A percentile compares a stretch with the other conserved stretches of the same genome.
Conservation (phyloP, 75 land plant genomes). For the Isoetes taiwanensis region DNA sequence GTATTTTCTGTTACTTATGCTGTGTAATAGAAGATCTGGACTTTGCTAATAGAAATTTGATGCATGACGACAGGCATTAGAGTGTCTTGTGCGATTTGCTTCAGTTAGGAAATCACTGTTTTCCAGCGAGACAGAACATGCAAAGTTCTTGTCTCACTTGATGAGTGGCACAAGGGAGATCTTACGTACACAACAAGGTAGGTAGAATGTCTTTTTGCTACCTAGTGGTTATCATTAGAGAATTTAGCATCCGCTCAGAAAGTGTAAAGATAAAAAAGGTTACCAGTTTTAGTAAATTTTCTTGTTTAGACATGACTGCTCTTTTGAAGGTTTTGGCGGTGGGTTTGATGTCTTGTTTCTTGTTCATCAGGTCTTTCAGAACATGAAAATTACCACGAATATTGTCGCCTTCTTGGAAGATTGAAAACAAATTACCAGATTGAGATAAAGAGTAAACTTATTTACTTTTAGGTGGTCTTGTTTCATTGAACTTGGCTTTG, state of each 20-base stretch:
- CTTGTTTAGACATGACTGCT: background rate
- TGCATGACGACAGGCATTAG: conserved; percentile 44
- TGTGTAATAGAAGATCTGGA: background rate
- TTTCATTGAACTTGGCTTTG: background rate
- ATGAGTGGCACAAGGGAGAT: conserved; percentile 88
- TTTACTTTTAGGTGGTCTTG: too few species aligned
- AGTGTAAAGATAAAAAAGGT: too few species aligned
- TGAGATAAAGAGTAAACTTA: too few species aligned
- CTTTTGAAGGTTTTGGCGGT: background rate
- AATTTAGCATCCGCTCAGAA: too few species aligned
- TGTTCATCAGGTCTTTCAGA: conserved; percentile 63
- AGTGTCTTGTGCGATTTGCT: conserved; percentile 82
- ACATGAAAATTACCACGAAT: conserved; percentile 95
- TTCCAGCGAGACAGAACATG: conserved; percentile 60
- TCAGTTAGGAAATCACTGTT: conserved; percentile 81
- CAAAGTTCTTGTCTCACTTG: conserved; percentile 68
- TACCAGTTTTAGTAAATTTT: background rate
- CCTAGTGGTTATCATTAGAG: too few species aligned
- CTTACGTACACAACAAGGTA: conserved; percentile 84
- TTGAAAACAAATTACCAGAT: conserved; percentile 90
- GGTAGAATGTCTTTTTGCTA: too few species aligned
- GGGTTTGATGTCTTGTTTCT: background rate
- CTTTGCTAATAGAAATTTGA: background rate
- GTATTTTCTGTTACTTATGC: too few species aligned
- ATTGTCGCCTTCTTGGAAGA: conserved; percentile 84